Conservation (phyloP, 2,329 filamentous ascomycete genomes). For the Colletotrichum sp. region DNA sequence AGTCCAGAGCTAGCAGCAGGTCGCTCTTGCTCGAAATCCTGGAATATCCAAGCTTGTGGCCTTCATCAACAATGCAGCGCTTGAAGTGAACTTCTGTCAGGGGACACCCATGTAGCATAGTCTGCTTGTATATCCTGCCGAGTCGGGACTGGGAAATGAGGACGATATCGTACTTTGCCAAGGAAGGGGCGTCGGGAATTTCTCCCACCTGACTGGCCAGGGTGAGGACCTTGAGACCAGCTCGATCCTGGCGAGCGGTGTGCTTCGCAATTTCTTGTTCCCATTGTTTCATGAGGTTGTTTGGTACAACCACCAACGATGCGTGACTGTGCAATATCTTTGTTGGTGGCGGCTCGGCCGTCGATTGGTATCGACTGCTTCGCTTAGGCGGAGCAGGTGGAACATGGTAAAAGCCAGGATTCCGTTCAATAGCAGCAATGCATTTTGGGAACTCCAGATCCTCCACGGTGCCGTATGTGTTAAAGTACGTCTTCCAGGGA, state of each 20-base stretch:
- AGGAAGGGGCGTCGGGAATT: slow-evolving; percentile 61
- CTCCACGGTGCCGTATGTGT: slow-evolving; percentile 45
- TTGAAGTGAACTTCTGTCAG: slow-evolving; percentile 81
- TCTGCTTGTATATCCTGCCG: slow-evolving; percentile 58
- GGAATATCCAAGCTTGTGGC: slow-evolving; percentile 80
- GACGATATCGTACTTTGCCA: slow-evolving; percentile 76
- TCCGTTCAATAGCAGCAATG: slow-evolving; percentile 58
- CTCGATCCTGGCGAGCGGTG: slow-evolving; percentile 42
- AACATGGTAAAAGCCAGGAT: slow-evolving; percentile 65
- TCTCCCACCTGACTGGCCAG: slow-evolving; percentile 55
- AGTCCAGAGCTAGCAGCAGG: slow-evolving; percentile 55
- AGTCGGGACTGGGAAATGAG: slow-evolving; percentile 79
- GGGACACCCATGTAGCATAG: slow-evolving; percentile 53
- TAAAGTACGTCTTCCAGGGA: slow-evolving; percentile 73
- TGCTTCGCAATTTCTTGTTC: slow-evolving; percentile 80
- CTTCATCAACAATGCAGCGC: slow-evolving; percentile 90
- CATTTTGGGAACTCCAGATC: slow-evolving; percentile 61
- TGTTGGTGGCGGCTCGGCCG: slow-evolving; percentile 43
- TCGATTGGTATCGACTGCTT: slow-evolving; percentile 28
- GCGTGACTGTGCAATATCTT: slow-evolving; percentile 69
- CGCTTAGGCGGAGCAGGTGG: slow-evolving; percentile 43
- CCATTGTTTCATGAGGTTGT: slow-evolving; percentile 88
- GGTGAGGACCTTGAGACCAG: slow-evolving; percentile 67
- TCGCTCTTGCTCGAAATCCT: slow-evolving; percentile 60
- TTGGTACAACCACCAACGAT: slow-evolving; percentile 81